A percentile compares a stretch with the other conserved stretches of the same genome.
These are phyloP conservation scores for Saccharomyces hybrid DNA, from an alignment of 1,139 yeast genomes.

Conservation along the genomic window DNA sequence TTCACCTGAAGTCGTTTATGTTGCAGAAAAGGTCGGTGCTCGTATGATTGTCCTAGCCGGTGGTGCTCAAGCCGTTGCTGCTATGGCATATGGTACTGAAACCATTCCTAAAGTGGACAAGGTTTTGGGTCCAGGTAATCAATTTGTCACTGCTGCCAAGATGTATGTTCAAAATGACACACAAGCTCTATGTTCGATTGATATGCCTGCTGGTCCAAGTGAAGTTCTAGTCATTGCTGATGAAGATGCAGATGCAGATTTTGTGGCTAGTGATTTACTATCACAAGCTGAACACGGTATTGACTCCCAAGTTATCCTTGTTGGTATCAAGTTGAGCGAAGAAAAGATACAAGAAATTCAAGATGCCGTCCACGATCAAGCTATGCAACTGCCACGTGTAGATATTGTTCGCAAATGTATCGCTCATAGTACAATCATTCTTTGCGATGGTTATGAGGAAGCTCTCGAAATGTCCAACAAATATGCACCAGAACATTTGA, in stretches of 20 bases:
- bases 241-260: constrained; percentile 77
- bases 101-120: constrained; percentile 89
- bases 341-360: constrained; percentile 62
- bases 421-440: constrained; percentile 77
- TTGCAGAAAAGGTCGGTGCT: constrained; percentile 93
- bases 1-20: constrained; percentile 96
- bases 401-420: constrained; percentile 89
- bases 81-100: constrained; percentile 97
- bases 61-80: constrained; percentile 98
- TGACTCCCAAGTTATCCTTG: constrained; percentile 90
- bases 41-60: constrained; percentile 87
- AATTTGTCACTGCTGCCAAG: constrained; percentile 97
- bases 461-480: constrained; percentile 79
- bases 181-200: constrained; percentile 88
- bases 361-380: constrained; percentile 76
- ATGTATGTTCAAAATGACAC: constrained; percentile 96
- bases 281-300: constrained; percentile 99
- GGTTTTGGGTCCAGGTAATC: constrained; percentile 97
- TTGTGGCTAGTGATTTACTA: constrained; percentile 87
- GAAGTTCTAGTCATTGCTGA: constrained; percentile 95
- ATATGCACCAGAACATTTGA: constrained; percentile 96
- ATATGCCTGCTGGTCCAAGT: constrained; percentile 99
- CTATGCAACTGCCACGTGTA: constrained; percentile 79
- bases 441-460: constrained; percentile 59
- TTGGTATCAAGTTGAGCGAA: constrained; percentile 66